Evolutionary conservation across 257 asterid species (phyloP), one percentile per base, ranked within the genome.

Genomic region (Solanum dulcamara): DNA sequence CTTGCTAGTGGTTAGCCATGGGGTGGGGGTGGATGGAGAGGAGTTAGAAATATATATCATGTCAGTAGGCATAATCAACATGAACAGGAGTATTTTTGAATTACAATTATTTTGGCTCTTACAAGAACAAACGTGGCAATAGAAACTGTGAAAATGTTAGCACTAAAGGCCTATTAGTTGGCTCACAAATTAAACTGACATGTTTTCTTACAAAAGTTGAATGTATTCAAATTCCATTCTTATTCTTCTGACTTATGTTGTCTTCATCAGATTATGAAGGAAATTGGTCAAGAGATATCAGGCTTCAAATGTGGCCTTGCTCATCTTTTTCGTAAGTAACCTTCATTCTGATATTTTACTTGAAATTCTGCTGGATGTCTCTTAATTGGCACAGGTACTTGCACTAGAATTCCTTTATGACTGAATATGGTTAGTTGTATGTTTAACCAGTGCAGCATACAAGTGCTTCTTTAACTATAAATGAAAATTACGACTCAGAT

Each of bases 401-500:
- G 33, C 40, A 24, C 82, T 40, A 77, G 82, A 77, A 77, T n/a
- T 67, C 55, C 8, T 6, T 51, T 24, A 8, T 40, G 35, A 24
- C 51, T 42, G 74, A n/a, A 42, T 28, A 42, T 75, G 62, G 35
- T 40, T 26, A 75, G 72, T 28, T 12, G 70, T 53, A 20, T 55
- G 38, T 85, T 88, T 51, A 53, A 85, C 89, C 97, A 96, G 99
- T 96, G 93, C 99, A 96, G 88, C 99, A 96, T 86, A 96, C 98
- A 12, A 96, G 99, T 89, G 98, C 99, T 84, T 96, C 99, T n/a
- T 90, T 96, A 91, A 96, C 99, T 84, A 91, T 96, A 62, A 96
- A 96, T 80, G 98, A 96, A 87, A 96, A 96, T 81, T 96, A 95
- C 42, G 99, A 96, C 92, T 89, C 98, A 32, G 99, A 96, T 90